Conservation (phyloP, 2,329 filamentous ascomycete genomes). For the Thelonectria olida region DNA sequence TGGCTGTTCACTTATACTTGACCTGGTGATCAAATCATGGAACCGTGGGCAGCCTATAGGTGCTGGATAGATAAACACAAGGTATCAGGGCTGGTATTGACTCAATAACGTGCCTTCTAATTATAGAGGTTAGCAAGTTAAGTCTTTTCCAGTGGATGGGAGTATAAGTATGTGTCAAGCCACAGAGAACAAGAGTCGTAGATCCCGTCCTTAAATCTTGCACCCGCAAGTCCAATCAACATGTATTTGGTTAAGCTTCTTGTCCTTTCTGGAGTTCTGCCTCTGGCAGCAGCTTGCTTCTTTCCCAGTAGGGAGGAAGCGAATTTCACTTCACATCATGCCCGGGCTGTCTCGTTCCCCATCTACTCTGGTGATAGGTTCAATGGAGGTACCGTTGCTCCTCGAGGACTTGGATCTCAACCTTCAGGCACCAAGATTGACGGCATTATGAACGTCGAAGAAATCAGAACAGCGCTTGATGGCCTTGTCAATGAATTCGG, state of each 20-base stretch:
- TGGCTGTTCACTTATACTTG: no score
- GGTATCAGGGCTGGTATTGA: no score
- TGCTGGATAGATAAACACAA: no score
- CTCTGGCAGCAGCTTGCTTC: not conserved
- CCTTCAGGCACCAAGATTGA: constrained; percentile 43
- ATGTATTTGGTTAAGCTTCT: not conserved
- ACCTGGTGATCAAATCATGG: no score
- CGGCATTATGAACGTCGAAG: constrained; percentile 53
- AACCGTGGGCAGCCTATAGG: no score
- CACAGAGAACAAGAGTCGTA: not conserved
- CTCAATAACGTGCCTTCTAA: no score
- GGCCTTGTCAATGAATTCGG: constrained; percentile 51
- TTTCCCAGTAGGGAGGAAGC: not conserved
- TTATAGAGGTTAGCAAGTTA: no score
- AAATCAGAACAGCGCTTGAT: constrained; percentile 53
- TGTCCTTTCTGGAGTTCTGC: not conserved
- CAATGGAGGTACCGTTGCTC: constrained; percentile 45
- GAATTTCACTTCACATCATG: not conserved
- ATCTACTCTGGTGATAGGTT: constrained; percentile 52
- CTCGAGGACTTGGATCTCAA: constrained; percentile 40
- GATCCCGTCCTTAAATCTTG: no score
- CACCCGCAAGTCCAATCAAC: not conserved
- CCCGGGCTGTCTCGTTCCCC: constrained; percentile 23
- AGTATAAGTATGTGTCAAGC: no score
- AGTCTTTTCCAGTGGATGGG: no score